These are phyloP conservation scores for Trichoderma guizhouense DNA, from an alignment of 2,329 filamentous ascomycete species.

Conservation along the genomic window DNA sequence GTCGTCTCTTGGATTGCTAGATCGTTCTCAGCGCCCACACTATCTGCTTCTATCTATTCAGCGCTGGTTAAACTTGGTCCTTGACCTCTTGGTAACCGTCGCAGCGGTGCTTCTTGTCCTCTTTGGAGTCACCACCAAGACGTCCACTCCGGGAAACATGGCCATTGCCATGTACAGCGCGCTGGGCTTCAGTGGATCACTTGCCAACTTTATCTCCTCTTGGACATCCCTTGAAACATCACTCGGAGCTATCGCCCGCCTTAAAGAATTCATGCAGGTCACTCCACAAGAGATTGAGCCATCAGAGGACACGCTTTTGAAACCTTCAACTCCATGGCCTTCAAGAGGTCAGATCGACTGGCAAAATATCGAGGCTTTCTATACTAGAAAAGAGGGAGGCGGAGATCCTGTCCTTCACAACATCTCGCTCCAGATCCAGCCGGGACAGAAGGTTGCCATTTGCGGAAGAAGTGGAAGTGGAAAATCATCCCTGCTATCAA, in stretches of 20 bases:
- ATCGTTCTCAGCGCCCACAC: conserved; percentile 48
- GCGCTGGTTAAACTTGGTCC: conserved; percentile 47
- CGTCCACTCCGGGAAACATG: conserved; percentile 23
- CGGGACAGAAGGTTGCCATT: conserved; percentile 32
- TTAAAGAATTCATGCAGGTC: conserved; percentile 26
- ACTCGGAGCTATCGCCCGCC: not conserved
- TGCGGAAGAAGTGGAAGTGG: conserved; percentile 33
- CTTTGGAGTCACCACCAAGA: conserved; percentile 34
- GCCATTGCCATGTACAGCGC: conserved; percentile 23
- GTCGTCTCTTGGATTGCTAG: conserved; percentile 41
- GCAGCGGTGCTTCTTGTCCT: conserved; percentile 27
- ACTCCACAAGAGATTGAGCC: conserved; percentile 20
- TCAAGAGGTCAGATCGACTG: conserved; percentile 27
- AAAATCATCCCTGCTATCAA: conserved; percentile 35
- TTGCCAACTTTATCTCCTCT: not conserved
- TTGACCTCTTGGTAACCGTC: conserved; percentile 40
- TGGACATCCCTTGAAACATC: conserved; percentile 7
- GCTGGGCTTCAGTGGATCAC: not conserved
- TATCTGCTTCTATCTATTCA: conserved; percentile 51
- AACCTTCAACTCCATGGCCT: conserved; percentile 28
- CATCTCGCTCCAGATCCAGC: conserved; percentile 26
- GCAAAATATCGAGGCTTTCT: conserved; percentile 18
- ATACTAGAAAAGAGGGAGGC: not conserved
- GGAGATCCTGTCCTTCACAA: conserved; percentile 21
- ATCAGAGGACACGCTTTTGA: conserved; percentile 11